Conservation (phyloP, 805 yeast species). For the Starmerella cellae region DNA sequence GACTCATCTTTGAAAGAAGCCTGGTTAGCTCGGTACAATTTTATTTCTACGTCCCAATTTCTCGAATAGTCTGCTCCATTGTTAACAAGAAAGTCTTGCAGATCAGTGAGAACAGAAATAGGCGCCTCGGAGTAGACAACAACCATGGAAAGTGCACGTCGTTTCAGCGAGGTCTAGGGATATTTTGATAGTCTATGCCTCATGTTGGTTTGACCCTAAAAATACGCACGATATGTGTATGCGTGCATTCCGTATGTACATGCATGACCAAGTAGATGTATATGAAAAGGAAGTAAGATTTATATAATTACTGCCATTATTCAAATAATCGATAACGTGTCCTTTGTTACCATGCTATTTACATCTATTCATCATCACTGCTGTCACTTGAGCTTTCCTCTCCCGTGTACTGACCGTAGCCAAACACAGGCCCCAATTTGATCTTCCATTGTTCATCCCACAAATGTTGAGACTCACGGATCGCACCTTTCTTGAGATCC, state of each 20-base stretch:
- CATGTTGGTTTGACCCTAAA: too few relatives aligned
- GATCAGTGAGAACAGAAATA: slow-evolving; percentile 41
- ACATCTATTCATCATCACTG: slow-evolving; percentile 9
- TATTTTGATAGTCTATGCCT: too few relatives aligned
- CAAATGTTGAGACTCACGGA: slow-evolving; percentile 47
- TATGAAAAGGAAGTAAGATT: too few relatives aligned
- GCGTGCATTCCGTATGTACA: too few relatives aligned
- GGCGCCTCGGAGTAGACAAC: slow-evolving; percentile 17
- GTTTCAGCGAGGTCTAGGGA: too few relatives aligned
- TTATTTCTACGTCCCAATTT: slow-evolving; percentile 57
- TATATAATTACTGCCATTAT: too few relatives aligned
- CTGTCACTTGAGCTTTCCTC: slow-evolving; percentile 19
- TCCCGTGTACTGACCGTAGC: slow-evolving; percentile 25
- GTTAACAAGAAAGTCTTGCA: slow-evolving; percentile 59
- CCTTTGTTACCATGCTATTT: background rate
- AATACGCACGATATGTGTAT: too few relatives aligned
- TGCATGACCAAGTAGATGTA: too few relatives aligned
- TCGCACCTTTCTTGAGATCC: slow-evolving; percentile 52
- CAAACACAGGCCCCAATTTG: slow-evolving; percentile 35
- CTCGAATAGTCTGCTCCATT: slow-evolving; percentile 49
- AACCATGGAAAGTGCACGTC: slow-evolving; percentile 9
- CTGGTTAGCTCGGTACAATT: slow-evolving; percentile 51
- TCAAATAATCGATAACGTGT: too few relatives aligned
- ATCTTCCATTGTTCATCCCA: slow-evolving; percentile 71
- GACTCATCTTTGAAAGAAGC: slow-evolving; percentile 26